Conservation (phyloP, 192 early-diverging fungal species). For the Podochytrium sp. region DNA sequence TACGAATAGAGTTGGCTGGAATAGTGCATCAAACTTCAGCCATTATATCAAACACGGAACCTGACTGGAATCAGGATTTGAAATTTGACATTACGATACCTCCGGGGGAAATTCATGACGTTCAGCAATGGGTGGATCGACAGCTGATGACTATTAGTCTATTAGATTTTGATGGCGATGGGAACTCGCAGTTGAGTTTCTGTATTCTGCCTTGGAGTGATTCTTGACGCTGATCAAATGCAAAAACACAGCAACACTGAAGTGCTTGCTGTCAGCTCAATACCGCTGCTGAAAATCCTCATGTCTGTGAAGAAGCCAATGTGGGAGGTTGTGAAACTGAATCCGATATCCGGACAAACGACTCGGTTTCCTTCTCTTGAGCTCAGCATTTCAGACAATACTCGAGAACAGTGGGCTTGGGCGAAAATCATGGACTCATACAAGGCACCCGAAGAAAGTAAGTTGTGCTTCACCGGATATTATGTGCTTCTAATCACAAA, state of each 20-base stretch:
- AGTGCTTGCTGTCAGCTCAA: slow-evolving; percentile 19
- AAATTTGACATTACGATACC: slow-evolving; percentile 44
- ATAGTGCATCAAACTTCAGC: slow-evolving; percentile 32
- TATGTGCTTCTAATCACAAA: background rate
- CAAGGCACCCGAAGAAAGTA: slow-evolving; percentile 37
- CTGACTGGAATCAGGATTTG: slow-evolving; percentile 47
- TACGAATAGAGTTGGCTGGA: slow-evolving; percentile 38
- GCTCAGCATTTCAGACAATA: slow-evolving; percentile 39
- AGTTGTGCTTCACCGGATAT: too few species aligned
- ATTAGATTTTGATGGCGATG: slow-evolving; percentile 32
- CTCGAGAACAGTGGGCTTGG: slow-evolving; percentile 44
- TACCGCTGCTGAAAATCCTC: slow-evolving; percentile 45
- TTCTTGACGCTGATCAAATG: background rate
- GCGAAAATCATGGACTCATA: slow-evolving; percentile 47
- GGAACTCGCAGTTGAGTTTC: slow-evolving; percentile 12
- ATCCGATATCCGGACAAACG: background rate
- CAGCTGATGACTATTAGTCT: slow-evolving; percentile 41
- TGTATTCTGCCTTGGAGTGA: slow-evolving; percentile 6
- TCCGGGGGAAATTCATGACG: slow-evolving; percentile 44
- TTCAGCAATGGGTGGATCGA: slow-evolving; percentile 47
- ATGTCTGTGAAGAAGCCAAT: slow-evolving; percentile 40
- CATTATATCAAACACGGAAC: slow-evolving; percentile 21
- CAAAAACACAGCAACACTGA: slow-evolving; percentile 30
- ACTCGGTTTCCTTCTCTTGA: slow-evolving; percentile 29
- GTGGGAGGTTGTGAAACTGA: slow-evolving; percentile 31